Conservation (phyloP, 257 asterid genomes). For the Nemophila menziesii region DNA sequence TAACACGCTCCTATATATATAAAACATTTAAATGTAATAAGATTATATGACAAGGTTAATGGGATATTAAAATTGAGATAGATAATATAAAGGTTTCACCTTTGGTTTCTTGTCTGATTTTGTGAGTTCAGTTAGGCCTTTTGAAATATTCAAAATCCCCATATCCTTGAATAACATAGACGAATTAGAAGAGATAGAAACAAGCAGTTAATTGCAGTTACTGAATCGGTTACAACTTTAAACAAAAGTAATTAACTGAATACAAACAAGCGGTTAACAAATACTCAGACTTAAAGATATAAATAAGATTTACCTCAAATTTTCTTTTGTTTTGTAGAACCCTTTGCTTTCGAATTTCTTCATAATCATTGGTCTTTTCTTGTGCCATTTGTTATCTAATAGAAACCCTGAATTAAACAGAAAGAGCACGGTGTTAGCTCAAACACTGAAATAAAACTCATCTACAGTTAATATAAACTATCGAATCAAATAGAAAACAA, state of each 20-base stretch:
- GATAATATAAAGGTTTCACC: slow-evolving; percentile 26
- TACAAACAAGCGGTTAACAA: no score
- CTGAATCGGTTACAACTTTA: no score
- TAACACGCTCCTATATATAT: slow-evolving; percentile 26
- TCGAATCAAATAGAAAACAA: neutral
- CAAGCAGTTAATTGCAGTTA: neutral
- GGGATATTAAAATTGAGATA: no score
- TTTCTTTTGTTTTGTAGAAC: slow-evolving; percentile 56
- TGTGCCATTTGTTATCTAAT: slow-evolving; percentile 29
- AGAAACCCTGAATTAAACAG: slow-evolving; percentile 7
- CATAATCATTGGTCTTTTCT: slow-evolving; percentile 31
- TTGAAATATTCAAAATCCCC: slow-evolving; percentile 58
- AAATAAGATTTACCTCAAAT: no score
- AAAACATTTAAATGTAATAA: neutral
- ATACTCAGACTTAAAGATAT: no score
- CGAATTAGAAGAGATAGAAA: slow-evolving; percentile 7
- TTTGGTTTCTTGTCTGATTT: slow-evolving; percentile 45
- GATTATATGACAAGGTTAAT: neutral
- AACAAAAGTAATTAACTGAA: no score
- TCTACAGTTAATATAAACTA: neutral
- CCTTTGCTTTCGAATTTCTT: slow-evolving; percentile 63
- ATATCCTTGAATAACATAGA: no score
- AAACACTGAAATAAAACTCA: neutral
- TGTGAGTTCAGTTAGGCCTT: slow-evolving; percentile 34
- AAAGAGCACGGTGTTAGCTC: slow-evolving; percentile 2